phyloP scores from a whole-genome alignment of 2,329 filamentous ascomycete species.

The Proliferodiscus dingleyae region DNA sequence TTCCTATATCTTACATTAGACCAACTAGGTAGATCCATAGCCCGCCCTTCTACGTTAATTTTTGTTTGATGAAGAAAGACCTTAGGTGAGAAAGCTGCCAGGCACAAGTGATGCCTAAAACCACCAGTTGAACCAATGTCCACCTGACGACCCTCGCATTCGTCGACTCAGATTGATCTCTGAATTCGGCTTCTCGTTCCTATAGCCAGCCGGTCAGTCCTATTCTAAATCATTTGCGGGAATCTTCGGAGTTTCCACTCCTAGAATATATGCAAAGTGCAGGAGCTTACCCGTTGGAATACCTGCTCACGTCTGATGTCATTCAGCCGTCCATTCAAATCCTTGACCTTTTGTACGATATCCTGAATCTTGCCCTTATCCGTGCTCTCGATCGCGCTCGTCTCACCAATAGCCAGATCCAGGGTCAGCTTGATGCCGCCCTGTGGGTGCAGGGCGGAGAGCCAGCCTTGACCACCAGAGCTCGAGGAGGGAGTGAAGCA shows the following conservation, averaged over 20 bases:
- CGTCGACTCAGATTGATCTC: conserved; percentile 92
- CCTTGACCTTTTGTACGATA: conserved; percentile 80
- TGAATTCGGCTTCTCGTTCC: conserved; percentile 97
- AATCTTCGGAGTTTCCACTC: too few relatives aligned
- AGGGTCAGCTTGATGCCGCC: conserved; percentile 80
- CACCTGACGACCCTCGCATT: conserved; percentile 90
- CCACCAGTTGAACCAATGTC: conserved; percentile 83
- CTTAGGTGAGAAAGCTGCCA: conserved; percentile 96
- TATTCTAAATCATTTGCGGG: too few relatives aligned
- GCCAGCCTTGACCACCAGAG: conserved; percentile 65
- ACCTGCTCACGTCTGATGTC: conserved; percentile 94
- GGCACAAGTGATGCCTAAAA: conserved; percentile 82
- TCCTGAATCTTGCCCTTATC: conserved; percentile 93
- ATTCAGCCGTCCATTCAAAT: conserved; percentile 79
- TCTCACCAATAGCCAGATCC: conserved; percentile 92
- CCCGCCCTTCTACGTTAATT: conserved; percentile 66
- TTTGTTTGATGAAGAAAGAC: conserved; percentile 99
- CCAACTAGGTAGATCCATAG: background rate
- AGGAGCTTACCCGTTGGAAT: conserved; percentile 72
- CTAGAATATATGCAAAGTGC: background rate
- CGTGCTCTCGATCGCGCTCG: conserved; percentile 84
- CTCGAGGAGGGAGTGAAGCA: conserved; percentile 86
- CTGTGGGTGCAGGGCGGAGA: conserved; percentile 57
- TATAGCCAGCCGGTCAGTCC: conserved; percentile 34
- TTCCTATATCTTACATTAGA: conserved; percentile 7